A percentile compares a stretch with the other conserved stretches of the same genome.
Evolutionary conservation across 1,284 basidiomycete genomes (phyloP).

Genomic region (Leccinum ponderosum): DNA sequence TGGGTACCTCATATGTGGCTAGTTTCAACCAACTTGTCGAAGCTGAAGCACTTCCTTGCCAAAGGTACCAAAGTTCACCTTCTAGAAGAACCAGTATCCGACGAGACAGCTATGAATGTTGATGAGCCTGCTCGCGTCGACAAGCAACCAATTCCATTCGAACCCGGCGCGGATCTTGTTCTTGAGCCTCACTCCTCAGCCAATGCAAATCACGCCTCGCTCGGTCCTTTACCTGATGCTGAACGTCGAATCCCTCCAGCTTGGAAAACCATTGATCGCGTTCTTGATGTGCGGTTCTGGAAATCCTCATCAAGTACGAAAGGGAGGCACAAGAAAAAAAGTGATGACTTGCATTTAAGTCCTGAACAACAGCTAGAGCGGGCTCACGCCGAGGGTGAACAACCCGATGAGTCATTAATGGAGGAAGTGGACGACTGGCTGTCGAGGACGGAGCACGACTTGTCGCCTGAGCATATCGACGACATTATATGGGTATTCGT

Average conservation of each 20-base stretch:
- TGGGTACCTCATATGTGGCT: conserved; percentile 96
- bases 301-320: conserved; percentile 8
- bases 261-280: conserved; percentile 81
- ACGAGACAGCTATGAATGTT: conserved; percentile 33
- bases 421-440: conserved; percentile 67
- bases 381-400: conserved; percentile 56
- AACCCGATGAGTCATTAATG: conserved; percentile 49
- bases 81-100: conserved; percentile 46
- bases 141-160: conserved; percentile 32
- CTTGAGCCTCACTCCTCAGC: conserved; percentile 38
- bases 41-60: conserved; percentile 76
- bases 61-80: conserved; percentile 72
- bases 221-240: conserved; percentile 54
- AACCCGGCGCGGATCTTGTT: conserved; percentile 36
- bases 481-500: conserved; percentile 77
- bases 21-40: conserved; percentile 55
- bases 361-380: conserved; percentile 38
- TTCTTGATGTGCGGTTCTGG: conserved; percentile 77
- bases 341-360: conserved; percentile 25
- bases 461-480: conserved; percentile 56
- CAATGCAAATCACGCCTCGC: conserved; percentile 19
- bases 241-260: conserved; percentile 66
- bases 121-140: conserved; percentile 37
- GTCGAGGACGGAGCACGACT: conserved; percentile 39
- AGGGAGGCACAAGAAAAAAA: conserved; percentile 26